These are phyloP conservation scores for Aspergillus biplanus DNA, from an alignment of 495 filamentous ascomycete species.

Conservation along the genomic window DNA sequence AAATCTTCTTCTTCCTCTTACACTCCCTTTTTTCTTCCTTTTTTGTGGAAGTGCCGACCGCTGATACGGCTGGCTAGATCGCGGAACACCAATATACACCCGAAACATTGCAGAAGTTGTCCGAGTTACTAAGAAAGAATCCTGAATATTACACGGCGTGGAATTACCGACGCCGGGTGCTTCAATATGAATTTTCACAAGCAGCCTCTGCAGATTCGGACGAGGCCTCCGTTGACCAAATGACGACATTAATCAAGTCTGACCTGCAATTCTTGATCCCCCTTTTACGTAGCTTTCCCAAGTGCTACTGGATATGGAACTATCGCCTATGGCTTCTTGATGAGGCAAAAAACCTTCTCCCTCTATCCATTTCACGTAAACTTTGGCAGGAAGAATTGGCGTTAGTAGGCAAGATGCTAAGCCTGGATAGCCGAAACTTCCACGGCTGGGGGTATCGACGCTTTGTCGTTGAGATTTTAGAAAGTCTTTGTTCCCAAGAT, in stretches of 20 bases:
- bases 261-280: constrained; percentile 84
- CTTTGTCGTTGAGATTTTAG: constrained; percentile 69
- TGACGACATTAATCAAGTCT: constrained; percentile 59
- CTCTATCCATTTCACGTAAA: constrained; percentile 51
- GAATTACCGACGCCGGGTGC: constrained; percentile 83
- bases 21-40: not conserved
- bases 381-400: constrained; percentile 85
- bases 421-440: constrained; percentile 87
- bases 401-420: constrained; percentile 83
- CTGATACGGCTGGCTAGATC: constrained; percentile 44
- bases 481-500: constrained; percentile 55
- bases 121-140: constrained; percentile 80
- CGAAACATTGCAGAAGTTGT: constrained; percentile 73
- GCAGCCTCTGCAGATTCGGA: constrained; percentile 23
- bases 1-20: not conserved
- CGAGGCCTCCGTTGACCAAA: constrained; percentile 25
- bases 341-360: constrained; percentile 66
- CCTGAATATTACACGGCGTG: constrained; percentile 98
- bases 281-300: constrained; percentile 81
- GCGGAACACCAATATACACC: constrained; percentile 60
- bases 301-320: constrained; percentile 99
- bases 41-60: not conserved
- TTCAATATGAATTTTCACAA: constrained; percentile 52
- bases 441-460: constrained; percentile 95
- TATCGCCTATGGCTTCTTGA: constrained; percentile 87